Base-by-base conservation (phyloP, 2,329 filamentous ascomycete genomes). In the Alternaria consortialis region DNA sequence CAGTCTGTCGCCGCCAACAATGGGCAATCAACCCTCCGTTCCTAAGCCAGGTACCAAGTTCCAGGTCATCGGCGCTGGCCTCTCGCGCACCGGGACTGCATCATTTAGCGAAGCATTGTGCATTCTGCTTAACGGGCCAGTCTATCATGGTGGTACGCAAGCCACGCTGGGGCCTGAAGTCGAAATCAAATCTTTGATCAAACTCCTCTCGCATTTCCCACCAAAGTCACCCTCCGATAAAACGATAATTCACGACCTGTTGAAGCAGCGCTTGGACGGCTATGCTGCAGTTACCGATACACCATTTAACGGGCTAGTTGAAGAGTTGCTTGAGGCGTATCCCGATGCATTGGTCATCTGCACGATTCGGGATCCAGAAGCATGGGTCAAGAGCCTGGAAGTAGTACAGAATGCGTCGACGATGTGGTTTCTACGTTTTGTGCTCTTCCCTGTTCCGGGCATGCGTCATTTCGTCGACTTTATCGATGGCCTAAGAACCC, bases 111-210 rank as follows among this genome's bases (percentile, higher is more conserved):
- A 80, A 39, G 84, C 84, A 1, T 72, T 86, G 8, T 78, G 77
- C 60, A 82, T 80, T 57, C 77, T 86, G 4, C 80, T 85, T 6
- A 69, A 82, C 37, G 83, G 81, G 0, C 84, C 84, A 3, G 79
- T 83, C 43, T 80, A 83, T 67, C 84, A 86, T 62, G 81, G 82
- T 51, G 84, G 84, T 25, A 84, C 78, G 0, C 79, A 81, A 60
- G 68, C 73, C 64, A 67, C 17, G 7, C 42, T 57, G 4, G 71
- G 64, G 5, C 36, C 55, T 37, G 5, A 52, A 29, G 23, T 62
- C 48, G 56, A 71, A 27, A 69, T 71, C 32, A 47, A 42, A 15
- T 60, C 58, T 13, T 73, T 70, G 68, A 74, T 75, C 42, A 64
- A 71, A 7, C 63, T 75, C 34, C 61, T 73, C 5, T 53, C 48